phyloP scores from a whole-genome alignment of 208 protist species.

The Vickermania ingenoplastis region DNA sequence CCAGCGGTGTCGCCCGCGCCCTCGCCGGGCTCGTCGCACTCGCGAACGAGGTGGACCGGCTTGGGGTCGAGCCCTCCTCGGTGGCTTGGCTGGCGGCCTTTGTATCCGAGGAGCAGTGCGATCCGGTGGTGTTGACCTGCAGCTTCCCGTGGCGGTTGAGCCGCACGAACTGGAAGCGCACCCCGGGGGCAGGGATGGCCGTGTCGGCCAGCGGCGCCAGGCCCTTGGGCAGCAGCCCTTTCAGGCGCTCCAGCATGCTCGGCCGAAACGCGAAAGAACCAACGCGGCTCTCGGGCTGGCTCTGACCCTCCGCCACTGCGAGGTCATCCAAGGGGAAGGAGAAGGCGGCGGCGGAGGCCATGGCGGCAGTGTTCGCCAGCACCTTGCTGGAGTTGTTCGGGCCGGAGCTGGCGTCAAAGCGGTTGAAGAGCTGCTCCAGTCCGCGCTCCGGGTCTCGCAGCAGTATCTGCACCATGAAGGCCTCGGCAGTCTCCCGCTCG shows the following conservation, averaged over 20 bases:
- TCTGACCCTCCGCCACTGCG: too few relatives aligned
- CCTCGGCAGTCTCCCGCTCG: not conserved
- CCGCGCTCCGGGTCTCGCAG: not conserved
- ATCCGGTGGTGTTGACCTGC: not conserved
- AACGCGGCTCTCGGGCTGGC: too few relatives aligned
- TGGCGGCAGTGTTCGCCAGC: not conserved
- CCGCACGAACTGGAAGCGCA: not conserved
- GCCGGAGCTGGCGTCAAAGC: not conserved
- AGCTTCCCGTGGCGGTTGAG: not conserved
- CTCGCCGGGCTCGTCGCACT: not conserved
- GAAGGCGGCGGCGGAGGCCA: too few relatives aligned
- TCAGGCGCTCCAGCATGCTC: not conserved
- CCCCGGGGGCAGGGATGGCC: not conserved
- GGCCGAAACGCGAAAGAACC: not conserved
- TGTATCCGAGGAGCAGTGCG: not conserved
- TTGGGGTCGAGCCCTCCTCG: not conserved
- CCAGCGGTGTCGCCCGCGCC: not conserved
- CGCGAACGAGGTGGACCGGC: not conserved
- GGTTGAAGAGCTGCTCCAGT: not conserved
- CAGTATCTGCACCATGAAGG: not conserved
- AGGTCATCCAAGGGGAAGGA: too few relatives aligned
- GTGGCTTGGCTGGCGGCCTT: not conserved
- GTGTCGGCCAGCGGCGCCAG: not conserved
- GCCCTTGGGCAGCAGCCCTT: not conserved
- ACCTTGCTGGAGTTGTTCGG: not conserved